Base-by-base conservation (phyloP, 805 yeast genomes). In the Hanseniaspora singularis region DNA sequence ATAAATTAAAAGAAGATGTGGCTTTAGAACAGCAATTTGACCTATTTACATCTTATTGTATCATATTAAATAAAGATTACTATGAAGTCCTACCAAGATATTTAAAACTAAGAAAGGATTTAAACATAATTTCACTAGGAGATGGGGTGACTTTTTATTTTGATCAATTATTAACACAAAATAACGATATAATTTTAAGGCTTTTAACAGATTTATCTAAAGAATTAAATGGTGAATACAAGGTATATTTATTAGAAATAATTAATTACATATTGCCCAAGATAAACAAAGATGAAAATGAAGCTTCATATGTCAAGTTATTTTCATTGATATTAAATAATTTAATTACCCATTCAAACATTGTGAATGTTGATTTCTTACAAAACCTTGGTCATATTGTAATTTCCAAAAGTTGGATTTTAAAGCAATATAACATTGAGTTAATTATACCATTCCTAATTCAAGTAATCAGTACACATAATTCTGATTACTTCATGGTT, bases 371-470 rank as follows among this genome's bases (percentile, higher is more conserved):
- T 8, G 38, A 30, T 7, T 44, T 44, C 33, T 31, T 44, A 22
- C 36, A 44, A 11, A 15, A 37, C 2, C 5, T 44, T 16, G 37
- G 38, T 28, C 27, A 23, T 14, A 31, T 37, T 23, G 33, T 44
- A 10, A 44, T 44, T 5, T 73, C 73, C 6, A 69, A 72, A 46
- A 53, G 72, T 0, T 76, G 83, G 80, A 52, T 73, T 1, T 68
- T 84, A 40, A 65, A 74, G 3, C 95, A 85, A 58, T 81, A 79
- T 56, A 59, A 75, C 0, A 62, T 79, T 16, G 95, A 85, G 58
- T 55, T 71, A 28, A 57, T 74, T 0, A 53, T 82, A 11, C 63
- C 71, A 3, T 51, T 71, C 15, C 52, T 70, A 3, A 56, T 68
- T 2, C 56, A 60, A 33, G 46, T 62, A 4, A 52, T 53, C 4